Base-by-base conservation (phyloP, 805 yeast genomes). In the Ogataea naganishii region DNA sequence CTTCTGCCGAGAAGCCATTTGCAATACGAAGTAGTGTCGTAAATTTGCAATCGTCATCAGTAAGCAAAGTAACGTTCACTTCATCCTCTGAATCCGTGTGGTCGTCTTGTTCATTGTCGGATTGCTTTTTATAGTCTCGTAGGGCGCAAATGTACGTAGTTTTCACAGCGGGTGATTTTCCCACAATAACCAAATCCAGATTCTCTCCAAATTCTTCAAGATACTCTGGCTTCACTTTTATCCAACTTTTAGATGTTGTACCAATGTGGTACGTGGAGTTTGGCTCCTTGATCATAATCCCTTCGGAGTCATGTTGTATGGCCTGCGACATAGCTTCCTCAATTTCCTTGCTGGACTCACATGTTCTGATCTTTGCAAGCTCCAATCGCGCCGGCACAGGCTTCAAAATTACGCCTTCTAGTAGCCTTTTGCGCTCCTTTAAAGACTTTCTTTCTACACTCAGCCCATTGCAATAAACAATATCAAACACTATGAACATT, bases 151-250 rank as follows among this genome's bases (percentile, higher is more conserved):
- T 63, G 43, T 69, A 82, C 8, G 84, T 67, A 16, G 76, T 67
- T 27, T 89, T 89, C 14, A 69, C 65, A 0, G 84, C 85, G 12
- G 75, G 75, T 33, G 72, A 75, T 32, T 76, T 79, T 0, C 96
- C 98, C 34, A 88, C 75, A 0, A 89, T 70, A 3, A 76, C 61
- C 27, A 86, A 50, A 51, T 89, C 97, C 37, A 86, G 60, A 44
- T 82, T 81, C 39, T 86, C 95, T 7, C 95, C 95, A 51, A 81
- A 80, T 35, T 80, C 84, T 32, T 75, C 80, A 31, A 86, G 59
- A 47, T 86, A 88, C 41, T 88, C 96, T 0, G 97, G 97, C 50
- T 89, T 89, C 2, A 89, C 70, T 46, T 89, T 89, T 11, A 85
- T 60, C 95, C 96, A 89, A n/a, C 65, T 56, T 12, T 67, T 69